Evolutionary conservation across 345 rosid genomes (phyloP).

Genomic region (Corchorus capsularis): DNA sequence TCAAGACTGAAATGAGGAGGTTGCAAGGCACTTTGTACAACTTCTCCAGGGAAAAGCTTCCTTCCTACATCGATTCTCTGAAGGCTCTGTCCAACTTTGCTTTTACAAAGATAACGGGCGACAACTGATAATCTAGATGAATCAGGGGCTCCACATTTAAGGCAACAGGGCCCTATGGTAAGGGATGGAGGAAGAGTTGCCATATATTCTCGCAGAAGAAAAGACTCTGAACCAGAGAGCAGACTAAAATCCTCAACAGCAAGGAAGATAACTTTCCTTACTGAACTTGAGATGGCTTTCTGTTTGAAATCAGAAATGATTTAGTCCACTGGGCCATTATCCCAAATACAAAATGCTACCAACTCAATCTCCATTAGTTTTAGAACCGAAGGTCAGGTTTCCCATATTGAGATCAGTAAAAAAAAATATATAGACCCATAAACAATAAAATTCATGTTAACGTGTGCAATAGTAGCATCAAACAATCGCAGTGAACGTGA

Average conservation of each 20-base stretch:
- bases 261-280: constrained; percentile 10
- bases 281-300: constrained; percentile 24
- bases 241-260: constrained; percentile 17
- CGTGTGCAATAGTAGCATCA: not conserved
- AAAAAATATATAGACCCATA: not conserved
- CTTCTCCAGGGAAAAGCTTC: constrained; percentile 29
- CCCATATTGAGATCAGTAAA: not conserved
- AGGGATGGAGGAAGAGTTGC: constrained; percentile 46
- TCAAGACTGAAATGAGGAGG: constrained; percentile 20
- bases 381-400: not conserved
- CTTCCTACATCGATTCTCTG: constrained; percentile 31
- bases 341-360: not conserved
- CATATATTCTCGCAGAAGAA: constrained; percentile 38
- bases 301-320: constrained; percentile 15
- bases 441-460: constrained; percentile 7
- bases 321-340: constrained; percentile 4
- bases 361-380: not conserved
- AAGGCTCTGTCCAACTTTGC: constrained; percentile 23
- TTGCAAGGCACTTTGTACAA: constrained; percentile 22
- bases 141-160: constrained; percentile 33
- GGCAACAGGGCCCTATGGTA: constrained; percentile 36
- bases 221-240: constrained; percentile 15
- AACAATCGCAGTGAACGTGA: not conserved
- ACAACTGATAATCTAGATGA: constrained; percentile 38
- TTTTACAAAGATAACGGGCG: constrained; percentile 24